Evolutionary conservation across 768 basidiomycete species (phyloP), one percentile per base, ranked within the genome.

Genomic region (Tephrocybe rancida): DNA sequence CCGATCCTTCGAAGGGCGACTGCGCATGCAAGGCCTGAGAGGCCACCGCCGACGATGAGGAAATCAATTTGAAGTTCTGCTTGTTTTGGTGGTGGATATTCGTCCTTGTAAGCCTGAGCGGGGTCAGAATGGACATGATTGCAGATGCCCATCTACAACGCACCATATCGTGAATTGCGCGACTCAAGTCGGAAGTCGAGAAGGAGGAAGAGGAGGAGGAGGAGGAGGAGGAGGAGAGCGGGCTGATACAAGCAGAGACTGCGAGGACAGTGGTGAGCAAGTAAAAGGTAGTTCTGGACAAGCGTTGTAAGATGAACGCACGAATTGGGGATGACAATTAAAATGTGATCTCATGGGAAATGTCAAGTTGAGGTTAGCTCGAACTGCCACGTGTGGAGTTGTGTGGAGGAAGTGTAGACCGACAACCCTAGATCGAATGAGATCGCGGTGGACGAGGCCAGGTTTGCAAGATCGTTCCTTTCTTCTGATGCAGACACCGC

Each of bases 1-100:
- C 85, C 85, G 16, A 77, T 75, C 50, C 79, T 72, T 45, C 74
- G 69, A 14, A 87, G 69, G 3, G 79, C 77, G 54, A 80, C 71
- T 0, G 85, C 85, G 53, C 77, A 76, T 2, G 83, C 70, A 21
- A 85, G 67, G 5, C 85, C 85, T 6, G 80, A 71, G 18, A 86
- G 67, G 4, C 81, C 78, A 51, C 67, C 75, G 11, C 76, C 76
- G 34, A 77, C 57, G 37, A 77, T 61, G 3, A 75, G 21, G 45
- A 74, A 73, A 14, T 67, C 58, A 21, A 76, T 68, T 9, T 63
- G 34, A 16, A 68, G 64, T 18, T 34, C 43, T 35, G 65, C 57
- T 50, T 64, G 65, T 32, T 63, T 60, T 3, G 60, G 50, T 25
- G 22, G 46, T 41, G 25, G 22, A 35, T 42, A 41, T 21, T 44